Conservation (phyloP, 805 yeast species). For the Yarrowia sp. region DNA sequence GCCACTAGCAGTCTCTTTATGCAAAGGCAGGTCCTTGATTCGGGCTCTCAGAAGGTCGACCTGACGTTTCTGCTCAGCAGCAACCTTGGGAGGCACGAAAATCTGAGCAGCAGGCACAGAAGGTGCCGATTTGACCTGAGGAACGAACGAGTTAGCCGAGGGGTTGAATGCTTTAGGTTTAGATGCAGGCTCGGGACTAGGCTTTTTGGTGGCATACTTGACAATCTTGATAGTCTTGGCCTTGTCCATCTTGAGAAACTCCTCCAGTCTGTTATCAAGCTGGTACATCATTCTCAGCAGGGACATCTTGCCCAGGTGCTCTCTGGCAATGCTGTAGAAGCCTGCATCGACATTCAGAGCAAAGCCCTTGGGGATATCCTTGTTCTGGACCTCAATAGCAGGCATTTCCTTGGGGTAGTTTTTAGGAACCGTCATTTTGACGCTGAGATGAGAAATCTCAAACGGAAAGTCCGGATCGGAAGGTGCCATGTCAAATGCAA, state of each 20-base stretch:
- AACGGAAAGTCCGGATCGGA: constrained; percentile 74
- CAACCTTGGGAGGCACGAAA: constrained; percentile 31
- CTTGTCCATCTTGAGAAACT: constrained; percentile 57
- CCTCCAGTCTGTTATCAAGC: constrained; percentile 58
- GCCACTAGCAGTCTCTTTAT: constrained; percentile 3
- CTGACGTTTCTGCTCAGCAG: constrained; percentile 31
- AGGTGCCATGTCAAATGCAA: constrained; percentile 41
- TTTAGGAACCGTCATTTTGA: constrained; percentile 55
- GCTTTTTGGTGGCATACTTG: constrained; percentile 33
- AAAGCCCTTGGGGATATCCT: constrained; percentile 67
- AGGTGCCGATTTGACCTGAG: background rate
- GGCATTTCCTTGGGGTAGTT: constrained; percentile 55
- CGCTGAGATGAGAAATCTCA: constrained; percentile 53
- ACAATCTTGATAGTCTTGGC: constrained; percentile 62
- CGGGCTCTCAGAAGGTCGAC: constrained; percentile 20
- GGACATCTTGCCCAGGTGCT: constrained; percentile 41
- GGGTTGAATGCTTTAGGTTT: constrained; percentile 6
- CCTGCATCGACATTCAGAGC: constrained; percentile 67
- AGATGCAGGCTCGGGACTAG: background rate
- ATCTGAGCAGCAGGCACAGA: background rate
- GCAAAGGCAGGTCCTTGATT: constrained; percentile 1
- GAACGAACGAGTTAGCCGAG: background rate
- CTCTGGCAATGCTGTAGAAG: constrained; percentile 48
- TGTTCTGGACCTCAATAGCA: constrained; percentile 55
- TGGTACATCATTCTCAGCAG: constrained; percentile 54